These are phyloP conservation scores for Loxodes magnus DNA, from an alignment of 73 alveolate species.

Conservation along the genomic window DNA sequence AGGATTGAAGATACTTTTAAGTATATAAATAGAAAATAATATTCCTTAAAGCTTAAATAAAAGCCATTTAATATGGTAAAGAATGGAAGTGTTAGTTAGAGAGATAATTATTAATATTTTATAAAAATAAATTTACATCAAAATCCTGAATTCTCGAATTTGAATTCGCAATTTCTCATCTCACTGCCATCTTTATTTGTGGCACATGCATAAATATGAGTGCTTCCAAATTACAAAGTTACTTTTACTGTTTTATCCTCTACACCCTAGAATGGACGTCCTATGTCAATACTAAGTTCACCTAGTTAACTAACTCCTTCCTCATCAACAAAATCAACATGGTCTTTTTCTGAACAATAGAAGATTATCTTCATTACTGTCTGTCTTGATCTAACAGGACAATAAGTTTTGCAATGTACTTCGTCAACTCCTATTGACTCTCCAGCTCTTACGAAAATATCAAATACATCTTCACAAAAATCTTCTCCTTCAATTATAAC, in stretches of 20 bases:
- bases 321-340: constrained; percentile 92
- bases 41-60: too few species aligned
- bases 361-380: constrained; percentile 93
- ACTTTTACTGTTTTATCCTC: constrained; percentile 96
- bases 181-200: constrained; percentile 94
- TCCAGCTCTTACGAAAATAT: constrained; percentile 89
- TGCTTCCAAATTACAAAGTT: constrained; percentile 88
- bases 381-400: constrained; percentile 96
- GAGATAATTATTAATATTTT: too few species aligned
- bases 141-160: constrained; percentile 53
- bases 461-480: constrained; percentile 98
- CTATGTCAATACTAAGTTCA: constrained; percentile 92
- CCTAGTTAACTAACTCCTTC: constrained; percentile 86
- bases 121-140: too few species aligned
- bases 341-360: constrained; percentile 80
- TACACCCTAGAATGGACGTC: constrained; percentile 87
- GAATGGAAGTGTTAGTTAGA: too few species aligned
- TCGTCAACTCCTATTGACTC: constrained; percentile 95
- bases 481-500: constrained; percentile 95
- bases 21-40: too few species aligned
- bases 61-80: too few species aligned
- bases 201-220: constrained; percentile 89
- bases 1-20: too few species aligned
- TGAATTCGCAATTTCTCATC: constrained; percentile 90
- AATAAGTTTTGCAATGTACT: constrained; percentile 87